These are phyloP conservation scores for Diaporthe citri DNA, from an alignment of 2,329 filamentous ascomycete species.

Conservation along the genomic window DNA sequence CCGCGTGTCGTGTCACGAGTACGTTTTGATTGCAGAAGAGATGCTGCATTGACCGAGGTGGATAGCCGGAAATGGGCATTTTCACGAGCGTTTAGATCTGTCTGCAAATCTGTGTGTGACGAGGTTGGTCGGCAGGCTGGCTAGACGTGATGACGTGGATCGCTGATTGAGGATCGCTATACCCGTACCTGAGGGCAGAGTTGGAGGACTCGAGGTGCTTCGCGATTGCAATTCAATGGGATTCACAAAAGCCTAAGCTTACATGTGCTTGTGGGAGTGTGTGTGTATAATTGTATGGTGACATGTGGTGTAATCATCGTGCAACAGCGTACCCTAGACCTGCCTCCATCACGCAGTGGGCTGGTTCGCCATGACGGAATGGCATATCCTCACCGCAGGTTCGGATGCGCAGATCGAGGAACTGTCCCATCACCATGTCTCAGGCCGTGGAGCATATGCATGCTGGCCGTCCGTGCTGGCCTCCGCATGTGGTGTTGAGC, in stretches of 20 bases:
- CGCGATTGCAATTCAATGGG: conserved; percentile 68
- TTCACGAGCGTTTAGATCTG: conserved; percentile 64
- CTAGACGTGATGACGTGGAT: conserved; percentile 72
- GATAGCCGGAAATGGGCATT: conserved; percentile 70
- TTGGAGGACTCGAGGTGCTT: conserved; percentile 56
- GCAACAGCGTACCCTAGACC: neutral
- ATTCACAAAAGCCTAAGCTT: conserved; percentile 58
- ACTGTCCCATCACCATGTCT: neutral
- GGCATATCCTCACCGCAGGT: conserved; percentile 7
- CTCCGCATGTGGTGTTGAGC: neutral
- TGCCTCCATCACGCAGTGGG: neutral
- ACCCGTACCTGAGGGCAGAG: conserved; percentile 66
- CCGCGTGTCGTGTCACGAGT: conserved; percentile 59
- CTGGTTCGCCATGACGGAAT: neutral
- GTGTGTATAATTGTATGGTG: neutral
- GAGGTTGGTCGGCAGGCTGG: conserved; percentile 40
- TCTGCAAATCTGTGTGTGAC: conserved; percentile 31
- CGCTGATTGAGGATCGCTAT: conserved; percentile 73
- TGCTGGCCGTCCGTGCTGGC: neutral
- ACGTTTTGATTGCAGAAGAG: conserved; percentile 52
- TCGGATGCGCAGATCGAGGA: neutral
- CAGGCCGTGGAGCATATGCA: neutral
- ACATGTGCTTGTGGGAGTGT: neutral
- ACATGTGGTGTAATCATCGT: conserved; percentile 20
- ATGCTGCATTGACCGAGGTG: conserved; percentile 62